Percentiles rank a stretch among this genome's conserved stretches.
These are phyloP conservation scores for Ophiostoma sp. DNA, from an alignment of 2,329 filamentous ascomycete genomes.

Conservation along the genomic window DNA sequence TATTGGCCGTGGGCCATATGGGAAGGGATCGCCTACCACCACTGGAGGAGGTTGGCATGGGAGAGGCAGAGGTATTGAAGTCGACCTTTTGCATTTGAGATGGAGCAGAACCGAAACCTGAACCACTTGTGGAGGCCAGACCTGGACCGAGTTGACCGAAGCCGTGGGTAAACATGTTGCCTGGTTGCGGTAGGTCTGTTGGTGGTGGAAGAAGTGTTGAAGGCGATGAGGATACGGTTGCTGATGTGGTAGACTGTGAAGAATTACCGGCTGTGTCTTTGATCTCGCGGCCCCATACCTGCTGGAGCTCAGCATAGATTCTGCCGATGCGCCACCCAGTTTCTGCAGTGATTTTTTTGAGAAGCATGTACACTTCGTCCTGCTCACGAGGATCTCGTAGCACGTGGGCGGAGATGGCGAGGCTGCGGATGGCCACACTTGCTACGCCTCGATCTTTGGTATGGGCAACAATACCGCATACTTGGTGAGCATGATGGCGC, in stretches of 20 bases:
- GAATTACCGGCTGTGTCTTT: not conserved
- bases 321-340: conserved; percentile 77
- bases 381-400: conserved; percentile 70
- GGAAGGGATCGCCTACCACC: not conserved
- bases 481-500: conserved; percentile 74
- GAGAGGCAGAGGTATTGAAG: not conserved
- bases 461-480: conserved; percentile 87
- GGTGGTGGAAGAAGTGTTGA: not conserved
- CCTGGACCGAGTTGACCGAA: not conserved
- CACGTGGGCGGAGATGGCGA: conserved; percentile 74
- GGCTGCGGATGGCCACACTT: conserved; percentile 74
- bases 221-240: not conserved
- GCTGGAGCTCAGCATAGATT: conserved; percentile 70
- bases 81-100: not conserved
- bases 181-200: not conserved
- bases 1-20: not conserved
- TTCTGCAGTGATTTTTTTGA: conserved; percentile 71
- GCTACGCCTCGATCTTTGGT: conserved; percentile 78
- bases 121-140: not conserved
- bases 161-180: not conserved
- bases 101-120: not conserved
- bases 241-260: not conserved
- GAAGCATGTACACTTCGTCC: conserved; percentile 74
- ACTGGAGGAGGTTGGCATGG: not conserved
- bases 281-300: conserved; percentile 74